Percentiles rank a stretch among this genome's conserved stretches.
Conservation (phyloP, 441 rosid genomes). For the Melastoma candidum region DNA sequence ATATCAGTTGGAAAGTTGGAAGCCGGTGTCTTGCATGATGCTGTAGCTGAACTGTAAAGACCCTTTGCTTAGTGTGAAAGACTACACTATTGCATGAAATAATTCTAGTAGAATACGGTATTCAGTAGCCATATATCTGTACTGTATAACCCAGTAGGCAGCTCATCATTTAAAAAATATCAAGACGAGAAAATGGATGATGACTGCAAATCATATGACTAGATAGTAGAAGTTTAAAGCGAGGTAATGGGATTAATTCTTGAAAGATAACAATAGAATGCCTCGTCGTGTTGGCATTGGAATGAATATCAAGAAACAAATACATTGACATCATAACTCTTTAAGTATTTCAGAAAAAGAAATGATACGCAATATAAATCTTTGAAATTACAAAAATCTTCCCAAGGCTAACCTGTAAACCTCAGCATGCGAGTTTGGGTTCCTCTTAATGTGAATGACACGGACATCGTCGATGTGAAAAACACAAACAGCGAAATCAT, state of each 20-base stretch:
- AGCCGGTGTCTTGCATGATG: constrained; percentile 96
- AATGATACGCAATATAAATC: constrained; percentile 4
- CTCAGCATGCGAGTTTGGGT: constrained; percentile 96
- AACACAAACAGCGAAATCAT: constrained; percentile 98
- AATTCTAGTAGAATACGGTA: background rate
- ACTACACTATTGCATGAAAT: constrained; percentile 14
- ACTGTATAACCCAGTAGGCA: no score
- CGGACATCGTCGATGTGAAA: constrained; percentile 98
- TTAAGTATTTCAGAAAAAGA: background rate
- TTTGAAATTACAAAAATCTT: no score
- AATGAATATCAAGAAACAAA: no score
- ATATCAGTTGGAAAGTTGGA: constrained; percentile 97
- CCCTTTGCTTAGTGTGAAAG: background rate
- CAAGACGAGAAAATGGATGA: no score
- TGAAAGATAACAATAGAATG: no score
- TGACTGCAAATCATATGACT: no score
- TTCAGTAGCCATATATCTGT: no score
- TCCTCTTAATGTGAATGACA: constrained; percentile 94
- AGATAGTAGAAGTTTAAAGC: no score
- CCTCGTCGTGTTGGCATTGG: no score
- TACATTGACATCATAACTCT: background rate
- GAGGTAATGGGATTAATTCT: no score
- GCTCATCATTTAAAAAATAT: no score
- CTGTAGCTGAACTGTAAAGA: constrained; percentile 94
- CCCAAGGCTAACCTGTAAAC: constrained; percentile 60